Base-by-base conservation (phyloP, 139 green algal species). In the Limnomonas spitsbergensis region DNA sequence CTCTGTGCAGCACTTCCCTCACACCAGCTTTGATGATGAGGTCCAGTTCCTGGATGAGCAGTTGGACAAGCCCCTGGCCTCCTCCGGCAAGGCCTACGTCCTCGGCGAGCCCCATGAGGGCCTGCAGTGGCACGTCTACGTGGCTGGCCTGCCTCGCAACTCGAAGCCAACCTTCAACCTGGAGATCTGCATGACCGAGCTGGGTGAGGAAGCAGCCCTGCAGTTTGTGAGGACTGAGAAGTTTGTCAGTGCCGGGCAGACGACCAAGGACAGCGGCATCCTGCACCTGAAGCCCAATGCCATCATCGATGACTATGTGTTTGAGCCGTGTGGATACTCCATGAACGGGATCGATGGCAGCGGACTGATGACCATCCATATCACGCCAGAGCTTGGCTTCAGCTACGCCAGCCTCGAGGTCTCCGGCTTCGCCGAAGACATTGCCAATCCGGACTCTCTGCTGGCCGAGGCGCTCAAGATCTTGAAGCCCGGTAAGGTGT, bases 271-370 rank as follows among this genome's bases (percentile, higher is more conserved):
- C 75, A 94, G 86, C 0, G 91, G 91, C 35, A 97, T 98, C 61
- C 53, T 80, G 1, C 76, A 54, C 6, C 82, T 99, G 26, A 84
- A 97, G 69, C 93, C 91, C 2, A 42, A 69, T 20, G 91, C 91
- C 0, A 68, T 89, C 34, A 94, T 99, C 39, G 96, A 99, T 81
- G 96, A 98, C 84, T 98, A 97, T 75, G 89, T 98, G 6, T 99
- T 99, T 84, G 95, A 99, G 85, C 96, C 96, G 4, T 99, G 95
- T 86, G 96, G 96, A 53, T 99, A 99, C 93, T 95, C 87, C 61
- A 98, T 99, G 94, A 99, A 99, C 79, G 91, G 90, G 56, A 89
- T 98, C 9, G 77, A 90, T 34, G 89, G 74, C 6, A 76, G n/a
- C 2, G 87, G 87, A 35, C 93, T 94, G 82, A 93, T 93, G 53